These are phyloP conservation scores for Pythium apleroticum DNA, from an alignment of 352 stramenopile genomes.

Conservation along the genomic window DNA sequence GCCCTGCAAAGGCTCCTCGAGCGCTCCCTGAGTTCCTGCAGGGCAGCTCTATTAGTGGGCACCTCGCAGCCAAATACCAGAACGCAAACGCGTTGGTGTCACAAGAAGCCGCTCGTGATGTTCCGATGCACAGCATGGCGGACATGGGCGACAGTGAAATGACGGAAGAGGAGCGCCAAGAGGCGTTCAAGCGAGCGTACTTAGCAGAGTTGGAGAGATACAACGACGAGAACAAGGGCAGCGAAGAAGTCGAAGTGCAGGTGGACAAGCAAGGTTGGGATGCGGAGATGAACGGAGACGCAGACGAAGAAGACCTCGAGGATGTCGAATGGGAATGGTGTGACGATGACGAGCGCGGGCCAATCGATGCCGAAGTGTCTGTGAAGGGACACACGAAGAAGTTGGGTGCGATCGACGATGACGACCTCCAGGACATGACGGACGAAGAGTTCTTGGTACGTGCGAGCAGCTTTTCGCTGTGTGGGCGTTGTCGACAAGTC, in stretches of 20 bases:
- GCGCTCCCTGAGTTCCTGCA: conserved; percentile 79
- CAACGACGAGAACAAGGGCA: conserved; percentile 81
- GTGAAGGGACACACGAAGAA: conserved; percentile 69
- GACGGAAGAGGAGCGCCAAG: conserved; percentile 79
- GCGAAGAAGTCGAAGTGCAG: conserved; percentile 75
- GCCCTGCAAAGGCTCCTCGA: conserved; percentile 56
- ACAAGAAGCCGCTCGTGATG: conserved; percentile 38
- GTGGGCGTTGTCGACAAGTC: neutral
- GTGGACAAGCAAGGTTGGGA: conserved; percentile 86
- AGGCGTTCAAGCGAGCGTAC: conserved; percentile 82
- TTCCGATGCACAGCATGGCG: conserved; percentile 49
- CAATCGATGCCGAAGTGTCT: conserved; percentile 50
- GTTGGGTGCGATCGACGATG: conserved; percentile 68
- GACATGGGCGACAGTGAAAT: conserved; percentile 63
- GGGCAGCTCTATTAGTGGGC: conserved; percentile 84
- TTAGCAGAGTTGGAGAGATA: conserved; percentile 83
- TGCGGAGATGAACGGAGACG: conserved; percentile 69
- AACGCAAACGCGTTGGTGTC: conserved; percentile 26
- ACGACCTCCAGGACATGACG: conserved; percentile 83
- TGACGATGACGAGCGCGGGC: conserved; percentile 50
- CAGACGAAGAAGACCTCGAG: conserved; percentile 78
- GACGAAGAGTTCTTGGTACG: conserved; percentile 84
- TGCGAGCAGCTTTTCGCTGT: conserved; percentile 4
- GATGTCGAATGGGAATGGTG: conserved; percentile 88
- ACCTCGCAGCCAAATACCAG: conserved; percentile 81